A percentile compares a stretch with the other conserved stretches of the same genome.
Conservation (phyloP, 305 asterid species). For the Striga hermonthica region DNA sequence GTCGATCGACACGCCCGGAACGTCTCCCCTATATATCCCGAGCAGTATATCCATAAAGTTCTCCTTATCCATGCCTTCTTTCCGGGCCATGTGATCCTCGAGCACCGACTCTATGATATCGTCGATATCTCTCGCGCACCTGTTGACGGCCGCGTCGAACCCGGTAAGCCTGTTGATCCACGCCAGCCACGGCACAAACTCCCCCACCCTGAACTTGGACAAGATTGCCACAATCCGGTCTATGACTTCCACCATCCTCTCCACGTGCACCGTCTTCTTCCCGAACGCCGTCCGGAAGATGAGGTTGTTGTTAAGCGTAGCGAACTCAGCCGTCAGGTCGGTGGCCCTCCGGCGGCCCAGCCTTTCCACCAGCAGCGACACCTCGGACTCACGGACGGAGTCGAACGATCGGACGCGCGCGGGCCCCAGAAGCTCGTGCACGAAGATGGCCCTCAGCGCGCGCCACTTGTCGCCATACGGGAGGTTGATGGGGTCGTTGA, state of each 20-base stretch:
- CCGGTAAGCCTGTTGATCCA: slow-evolving; percentile 33
- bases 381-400: slow-evolving; percentile 33
- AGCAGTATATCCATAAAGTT: slow-evolving; percentile 36
- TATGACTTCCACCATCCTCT: slow-evolving; percentile 28
- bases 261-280: slow-evolving; percentile 37
- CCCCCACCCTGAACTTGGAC: slow-evolving; percentile 27
- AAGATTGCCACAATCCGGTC: slow-evolving; percentile 29
- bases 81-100: not conserved
- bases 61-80: not conserved
- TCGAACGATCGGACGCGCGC: slow-evolving; percentile 30
- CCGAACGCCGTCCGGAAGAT: slow-evolving; percentile 48
- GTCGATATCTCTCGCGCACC: slow-evolving; percentile 23
- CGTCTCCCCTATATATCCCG: slow-evolving; percentile 26
- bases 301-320: slow-evolving; percentile 30
- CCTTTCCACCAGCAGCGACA: slow-evolving; percentile 18
- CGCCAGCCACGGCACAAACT: slow-evolving; percentile 31
- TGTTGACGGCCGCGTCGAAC: slow-evolving; percentile 17
- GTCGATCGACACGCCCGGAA: slow-evolving; percentile 25
- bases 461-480: slow-evolving; percentile 36
- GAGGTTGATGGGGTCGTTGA: slow-evolving; percentile 10
- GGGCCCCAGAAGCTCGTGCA: slow-evolving; percentile 31
- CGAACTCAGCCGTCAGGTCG: slow-evolving; percentile 36
- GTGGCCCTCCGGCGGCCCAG: not conserved
- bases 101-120: slow-evolving; percentile 27
- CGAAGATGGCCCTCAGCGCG: slow-evolving; percentile 5